These are phyloP conservation scores for Neofusicoccum umdonicola DNA, from an alignment of 2,329 filamentous ascomycete species.

Conservation along the genomic window DNA sequence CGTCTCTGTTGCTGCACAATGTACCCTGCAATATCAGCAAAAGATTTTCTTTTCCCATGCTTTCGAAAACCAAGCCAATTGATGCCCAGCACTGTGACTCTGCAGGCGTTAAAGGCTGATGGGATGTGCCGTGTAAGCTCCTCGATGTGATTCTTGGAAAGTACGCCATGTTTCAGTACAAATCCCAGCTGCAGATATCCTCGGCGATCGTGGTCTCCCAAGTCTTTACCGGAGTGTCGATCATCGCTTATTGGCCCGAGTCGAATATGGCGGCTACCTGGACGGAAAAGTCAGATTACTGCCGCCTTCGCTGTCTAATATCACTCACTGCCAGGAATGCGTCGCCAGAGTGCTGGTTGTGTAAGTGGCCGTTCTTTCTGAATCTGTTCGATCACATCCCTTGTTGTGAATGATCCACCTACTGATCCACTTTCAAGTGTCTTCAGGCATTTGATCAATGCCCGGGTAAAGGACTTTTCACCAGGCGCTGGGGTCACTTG, in stretches of 20 bases:
- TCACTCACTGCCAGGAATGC: not conserved
- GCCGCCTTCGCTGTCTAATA: too few species aligned
- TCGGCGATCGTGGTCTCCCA: not conserved
- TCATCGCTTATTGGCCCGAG: slow-evolving; percentile 14
- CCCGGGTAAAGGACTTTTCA: slow-evolving; percentile 16
- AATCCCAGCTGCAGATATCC: slow-evolving; percentile 18
- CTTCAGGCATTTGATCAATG: slow-evolving; percentile 17
- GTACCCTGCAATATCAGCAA: too few species aligned
- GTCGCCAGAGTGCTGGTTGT: not conserved
- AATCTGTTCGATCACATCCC: slow-evolving; percentile 8
- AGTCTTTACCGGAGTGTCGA: not conserved
- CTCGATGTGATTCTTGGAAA: too few species aligned
- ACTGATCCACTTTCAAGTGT: not conserved
- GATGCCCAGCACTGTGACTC: too few species aligned
- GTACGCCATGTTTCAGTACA: not conserved
- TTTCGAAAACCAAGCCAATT: too few species aligned
- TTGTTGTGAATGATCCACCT: slow-evolving; percentile 6
- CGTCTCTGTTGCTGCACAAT: too few species aligned
- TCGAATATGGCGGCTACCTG: slow-evolving; percentile 6
- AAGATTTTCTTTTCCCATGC: too few species aligned
- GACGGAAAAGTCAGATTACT: too few species aligned
- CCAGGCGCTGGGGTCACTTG: slow-evolving; percentile 13
- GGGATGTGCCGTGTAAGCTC: too few species aligned
- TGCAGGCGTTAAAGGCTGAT: too few species aligned
- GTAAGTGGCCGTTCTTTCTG: not conserved